These are phyloP conservation scores for Poterioochromonas sp. DNA, from an alignment of 352 stramenopile species.

Conservation along the genomic window DNA sequence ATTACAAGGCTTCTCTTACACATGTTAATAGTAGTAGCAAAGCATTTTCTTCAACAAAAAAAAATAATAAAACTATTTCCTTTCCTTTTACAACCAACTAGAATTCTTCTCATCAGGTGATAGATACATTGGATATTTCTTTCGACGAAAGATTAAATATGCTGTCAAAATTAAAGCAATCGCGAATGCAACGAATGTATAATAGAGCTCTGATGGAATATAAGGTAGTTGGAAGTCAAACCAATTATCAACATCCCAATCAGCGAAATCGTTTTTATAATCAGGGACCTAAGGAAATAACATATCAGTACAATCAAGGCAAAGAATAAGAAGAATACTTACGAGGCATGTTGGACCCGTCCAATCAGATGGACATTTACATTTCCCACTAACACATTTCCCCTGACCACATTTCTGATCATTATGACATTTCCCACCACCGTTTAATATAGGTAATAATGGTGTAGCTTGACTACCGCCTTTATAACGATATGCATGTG, in stretches of 20 bases:
- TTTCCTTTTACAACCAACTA: no score
- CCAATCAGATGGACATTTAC: not conserved
- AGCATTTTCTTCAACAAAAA: no score
- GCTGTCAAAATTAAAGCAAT: not conserved
- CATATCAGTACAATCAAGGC: not conserved
- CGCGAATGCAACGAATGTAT: not conserved
- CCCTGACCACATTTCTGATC: not conserved
- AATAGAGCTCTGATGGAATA: not conserved
- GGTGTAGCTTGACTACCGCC: not conserved
- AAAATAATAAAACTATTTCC: no score
- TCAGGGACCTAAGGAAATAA: not conserved
- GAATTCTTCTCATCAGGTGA: no score
- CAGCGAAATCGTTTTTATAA: conserved; percentile 14
- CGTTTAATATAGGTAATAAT: not conserved
- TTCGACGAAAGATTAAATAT: not conserved
- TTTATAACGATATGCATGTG: conserved; percentile 44
- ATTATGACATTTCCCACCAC: not conserved
- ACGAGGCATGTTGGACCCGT: not conserved
- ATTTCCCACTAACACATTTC: not conserved
- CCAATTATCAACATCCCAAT: conserved; percentile 18
- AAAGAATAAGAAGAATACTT: not conserved
- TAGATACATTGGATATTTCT: no score
- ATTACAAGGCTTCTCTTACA: no score
- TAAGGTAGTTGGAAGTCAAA: not conserved
- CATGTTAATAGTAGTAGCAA: no score